Base-by-base conservation (phyloP, 2,329 filamentous ascomycete species). In the Fusarium beomiforme region DNA sequence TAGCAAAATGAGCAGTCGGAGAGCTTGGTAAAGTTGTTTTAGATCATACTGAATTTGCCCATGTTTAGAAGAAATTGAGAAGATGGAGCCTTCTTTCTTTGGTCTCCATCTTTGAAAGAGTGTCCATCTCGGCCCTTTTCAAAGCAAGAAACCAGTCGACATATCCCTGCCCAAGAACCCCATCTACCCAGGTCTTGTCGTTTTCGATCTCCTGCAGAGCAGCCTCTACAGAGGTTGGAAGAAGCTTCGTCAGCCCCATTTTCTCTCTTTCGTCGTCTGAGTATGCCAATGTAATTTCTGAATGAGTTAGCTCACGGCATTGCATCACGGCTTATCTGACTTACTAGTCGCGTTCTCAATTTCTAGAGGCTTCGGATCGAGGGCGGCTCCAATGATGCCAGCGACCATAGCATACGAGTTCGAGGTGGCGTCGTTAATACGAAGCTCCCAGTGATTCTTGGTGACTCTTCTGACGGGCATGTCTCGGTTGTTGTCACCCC, bases 131-230 rank as follows among this genome's bases (percentile, higher is more conserved):
- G 19, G 33, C 39, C 6, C 14, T 64, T 17, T 66, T 66, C 2
- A 66, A 8, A 1, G 39, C n/a, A 24, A 66, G 19, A 11, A 66
- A 66, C 63, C 63, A 66, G 6, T 66, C 63, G 21, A 66, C 13
- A 29, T 66, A 66, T 2, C 34, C 51, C 3, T n/a, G 16, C 1
- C 63, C 63, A 1, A 66, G 12, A 14, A 49, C 33, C 2, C 7
- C 11, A 7, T 13, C 33, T 0, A 44, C 61, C 63, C 63, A 66
- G 5, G 23, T 19, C 19, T 19, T 24, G 19, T 66, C 61, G 19
- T 11, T 23, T 13, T 66, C 63, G 0, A 66, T 44, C 16, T 59
- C 63, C 9, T 36, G 39, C 10, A 66, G 8, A 19, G 63, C 63
- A n/a, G 26, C 19, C 5, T 26, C 29, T 3, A 66, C 39, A 3